These are phyloP conservation scores for Rickenella mellea DNA, from an alignment of 768 basidiomycete species.

Conservation along the genomic window DNA sequence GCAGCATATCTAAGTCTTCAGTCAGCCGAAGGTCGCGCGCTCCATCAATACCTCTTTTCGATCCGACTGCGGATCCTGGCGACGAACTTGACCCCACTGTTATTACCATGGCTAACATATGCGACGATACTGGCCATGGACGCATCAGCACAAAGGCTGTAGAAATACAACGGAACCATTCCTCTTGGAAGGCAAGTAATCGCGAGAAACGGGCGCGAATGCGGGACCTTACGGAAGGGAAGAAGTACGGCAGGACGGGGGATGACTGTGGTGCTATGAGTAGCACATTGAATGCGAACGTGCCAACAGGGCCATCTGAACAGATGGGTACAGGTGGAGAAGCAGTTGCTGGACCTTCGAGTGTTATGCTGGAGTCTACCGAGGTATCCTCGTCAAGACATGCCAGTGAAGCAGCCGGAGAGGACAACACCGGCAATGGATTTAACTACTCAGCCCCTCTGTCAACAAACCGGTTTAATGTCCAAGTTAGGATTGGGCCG, in stretches of 20 bases:
- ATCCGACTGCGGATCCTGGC: slow-evolving; percentile 54
- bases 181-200: slow-evolving; percentile 61
- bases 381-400: slow-evolving; percentile 9
- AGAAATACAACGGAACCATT: slow-evolving; percentile 62
- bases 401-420: slow-evolving; percentile 13
- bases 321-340: slow-evolving; percentile 8
- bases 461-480: slow-evolving; percentile 64
- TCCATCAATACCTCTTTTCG: slow-evolving; percentile 46
- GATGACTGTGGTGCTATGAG: slow-evolving; percentile 29
- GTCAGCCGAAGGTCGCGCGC: slow-evolving; percentile 31
- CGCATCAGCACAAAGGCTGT: slow-evolving; percentile 70
- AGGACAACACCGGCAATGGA: slow-evolving; percentile 42
- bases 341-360: slow-evolving; percentile 7
- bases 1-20: slow-evolving; percentile 11
- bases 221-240: slow-evolving; percentile 56
- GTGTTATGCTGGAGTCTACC: slow-evolving; percentile 4
- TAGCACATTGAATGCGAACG: background rate
- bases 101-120: slow-evolving; percentile 75
- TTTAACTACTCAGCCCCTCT: slow-evolving; percentile 66
- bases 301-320: background rate
- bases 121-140: slow-evolving; percentile 70
- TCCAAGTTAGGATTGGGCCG: slow-evolving; percentile 80
- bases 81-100: slow-evolving; percentile 76
- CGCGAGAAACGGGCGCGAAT: slow-evolving; percentile 57
- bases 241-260: slow-evolving; percentile 59